These are phyloP conservation scores for Parietichytrium sp. DNA, from an alignment of 108 stramenopile genomes.

Conservation along the genomic window DNA sequence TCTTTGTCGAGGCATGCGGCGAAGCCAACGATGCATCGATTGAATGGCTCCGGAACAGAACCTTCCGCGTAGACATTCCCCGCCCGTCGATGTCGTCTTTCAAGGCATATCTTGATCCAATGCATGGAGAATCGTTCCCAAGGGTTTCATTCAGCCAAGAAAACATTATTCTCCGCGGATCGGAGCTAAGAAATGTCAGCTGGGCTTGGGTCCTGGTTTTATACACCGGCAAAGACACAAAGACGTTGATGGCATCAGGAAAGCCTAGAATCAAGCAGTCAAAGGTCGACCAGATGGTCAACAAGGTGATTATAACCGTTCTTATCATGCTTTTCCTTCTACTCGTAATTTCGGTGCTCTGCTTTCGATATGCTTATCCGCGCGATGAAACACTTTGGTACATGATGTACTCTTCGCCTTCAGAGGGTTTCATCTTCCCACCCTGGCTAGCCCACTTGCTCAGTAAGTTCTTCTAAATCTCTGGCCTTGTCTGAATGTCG, in stretches of 20 bases:
- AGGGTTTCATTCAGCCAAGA: constrained; percentile 38
- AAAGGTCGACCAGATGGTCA: constrained; percentile 70
- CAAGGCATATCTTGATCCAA: background rate
- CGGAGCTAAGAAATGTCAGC: constrained; percentile 86
- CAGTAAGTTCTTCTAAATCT: no score
- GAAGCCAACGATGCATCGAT: background rate
- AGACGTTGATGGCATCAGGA: constrained; percentile 82
- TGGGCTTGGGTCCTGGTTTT: constrained; percentile 89
- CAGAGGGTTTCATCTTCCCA: background rate
- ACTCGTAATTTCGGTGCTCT: constrained; percentile 41
- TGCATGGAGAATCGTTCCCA: background rate
- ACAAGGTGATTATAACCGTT: constrained; percentile 53
- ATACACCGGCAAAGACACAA: constrained; percentile 91
- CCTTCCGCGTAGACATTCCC: background rate
- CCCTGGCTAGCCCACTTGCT: constrained; percentile 70
- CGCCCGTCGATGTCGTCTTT: background rate
- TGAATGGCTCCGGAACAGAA: background rate
- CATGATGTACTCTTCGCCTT: constrained; percentile 24
- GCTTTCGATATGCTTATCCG: background rate
- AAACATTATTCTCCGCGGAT: constrained; percentile 85
- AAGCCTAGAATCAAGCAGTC: constrained; percentile 86
- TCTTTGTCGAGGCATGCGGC: background rate
- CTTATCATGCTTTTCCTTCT: constrained; percentile 46
- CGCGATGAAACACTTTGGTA: constrained; percentile 51
- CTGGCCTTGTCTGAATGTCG: no score